Evolutionary conservation across 495 filamentous ascomycete genomes (phyloP).

Genomic region (Daldinia caldariorum): DNA sequence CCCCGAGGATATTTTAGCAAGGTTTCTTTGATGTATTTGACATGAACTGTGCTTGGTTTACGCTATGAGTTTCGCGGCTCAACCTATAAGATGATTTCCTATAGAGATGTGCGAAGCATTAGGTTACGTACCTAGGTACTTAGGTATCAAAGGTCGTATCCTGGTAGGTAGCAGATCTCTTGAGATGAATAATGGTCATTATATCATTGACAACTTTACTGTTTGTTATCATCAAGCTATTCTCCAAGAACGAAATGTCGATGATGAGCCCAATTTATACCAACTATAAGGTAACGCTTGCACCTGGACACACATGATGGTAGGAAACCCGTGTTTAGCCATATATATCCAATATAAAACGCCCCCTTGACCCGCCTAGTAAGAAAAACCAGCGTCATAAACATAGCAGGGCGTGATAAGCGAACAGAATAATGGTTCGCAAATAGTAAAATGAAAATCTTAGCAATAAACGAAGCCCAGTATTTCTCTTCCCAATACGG

Average conservation of each 20-base stretch:
- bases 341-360: slow-evolving; percentile 9
- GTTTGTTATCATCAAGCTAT: background rate
- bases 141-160: too few species aligned
- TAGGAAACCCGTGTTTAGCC: background rate
- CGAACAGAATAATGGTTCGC: background rate
- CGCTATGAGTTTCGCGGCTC: background rate
- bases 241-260: background rate
- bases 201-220: background rate
- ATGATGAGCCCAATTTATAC: background rate
- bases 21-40: background rate
- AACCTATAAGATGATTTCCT: too few species aligned
- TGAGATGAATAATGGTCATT: background rate
- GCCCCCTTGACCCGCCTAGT: background rate
- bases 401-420: background rate
- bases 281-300: background rate
- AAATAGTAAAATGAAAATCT: background rate
- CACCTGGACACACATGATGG: background rate
- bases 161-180: background rate
- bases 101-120: too few species aligned
- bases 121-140: too few species aligned
- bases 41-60: background rate
- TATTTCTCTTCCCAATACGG: background rate
- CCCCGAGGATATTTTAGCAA: background rate
- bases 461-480: too few species aligned
- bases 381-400: background rate